phyloP scores from a whole-genome alignment of 2,329 filamentous ascomycete species.

The Bipolaris zeicola region DNA sequence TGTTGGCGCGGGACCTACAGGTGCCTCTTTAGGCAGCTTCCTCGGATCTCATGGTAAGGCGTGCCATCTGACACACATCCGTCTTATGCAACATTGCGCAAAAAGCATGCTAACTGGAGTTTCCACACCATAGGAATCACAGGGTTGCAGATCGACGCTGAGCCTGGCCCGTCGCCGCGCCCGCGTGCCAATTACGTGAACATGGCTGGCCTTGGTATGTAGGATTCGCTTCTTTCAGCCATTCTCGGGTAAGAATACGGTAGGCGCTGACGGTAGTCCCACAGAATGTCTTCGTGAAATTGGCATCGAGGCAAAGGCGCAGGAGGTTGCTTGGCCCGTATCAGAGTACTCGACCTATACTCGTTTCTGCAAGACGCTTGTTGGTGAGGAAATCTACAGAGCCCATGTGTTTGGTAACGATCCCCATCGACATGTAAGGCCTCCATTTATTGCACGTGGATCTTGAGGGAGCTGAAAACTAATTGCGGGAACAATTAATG shows the following conservation, averaged over 20 bases:
- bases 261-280: not conserved
- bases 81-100: not conserved
- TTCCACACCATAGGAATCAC: not conserved
- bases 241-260: not conserved
- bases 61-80: not conserved
- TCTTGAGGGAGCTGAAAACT: not conserved
- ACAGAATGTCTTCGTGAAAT: slow-evolving; percentile 10
- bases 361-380: slow-evolving; percentile 6
- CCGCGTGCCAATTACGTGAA: slow-evolving; percentile 10
- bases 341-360: slow-evolving; percentile 6
- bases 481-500: not conserved
- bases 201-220: slow-evolving; percentile 11
- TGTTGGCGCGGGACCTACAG: slow-evolving; percentile 8
- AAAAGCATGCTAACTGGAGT: not conserved
- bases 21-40: slow-evolving; percentile 6
- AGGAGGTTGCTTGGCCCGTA: slow-evolving; percentile 1
- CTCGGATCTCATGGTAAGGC: slow-evolving; percentile 5
- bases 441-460: not conserved
- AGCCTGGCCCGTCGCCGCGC: not conserved
- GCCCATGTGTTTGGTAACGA: slow-evolving; percentile 11
- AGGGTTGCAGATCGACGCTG: slow-evolving; percentile 4
- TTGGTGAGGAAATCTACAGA: slow-evolving; percentile 8
- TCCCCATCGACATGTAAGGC: slow-evolving; percentile 8
- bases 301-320: slow-evolving; percentile 8
- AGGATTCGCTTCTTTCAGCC: not conserved